These are phyloP conservation scores for Blastomyces parvus DNA, from an alignment of 2,329 filamentous ascomycete species.

Conservation along the genomic window DNA sequence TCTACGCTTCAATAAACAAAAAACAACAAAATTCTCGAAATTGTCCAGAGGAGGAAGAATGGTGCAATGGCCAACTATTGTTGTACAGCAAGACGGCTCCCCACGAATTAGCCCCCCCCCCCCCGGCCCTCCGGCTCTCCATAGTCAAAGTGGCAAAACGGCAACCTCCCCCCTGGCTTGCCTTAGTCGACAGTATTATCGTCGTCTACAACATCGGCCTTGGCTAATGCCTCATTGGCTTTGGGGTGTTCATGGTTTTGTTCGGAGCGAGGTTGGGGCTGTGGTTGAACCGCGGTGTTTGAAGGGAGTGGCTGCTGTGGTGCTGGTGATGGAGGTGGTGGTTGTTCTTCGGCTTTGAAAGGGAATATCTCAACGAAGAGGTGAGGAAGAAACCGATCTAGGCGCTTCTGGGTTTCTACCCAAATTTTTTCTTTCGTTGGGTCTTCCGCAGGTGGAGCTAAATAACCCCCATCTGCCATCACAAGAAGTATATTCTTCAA, in stretches of 20 bases:
- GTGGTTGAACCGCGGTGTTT: background rate
- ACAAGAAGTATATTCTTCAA: slow-evolving; percentile 94
- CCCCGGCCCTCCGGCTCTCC: too few relatives aligned
- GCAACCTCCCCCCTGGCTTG: background rate
- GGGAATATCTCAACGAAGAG: slow-evolving; percentile 53
- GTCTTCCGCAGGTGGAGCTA: slow-evolving; percentile 56
- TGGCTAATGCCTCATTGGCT: background rate
- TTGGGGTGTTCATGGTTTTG: background rate
- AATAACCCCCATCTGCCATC: slow-evolving; percentile 80
- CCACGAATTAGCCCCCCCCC: background rate
- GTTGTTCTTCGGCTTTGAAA: slow-evolving; percentile 1
- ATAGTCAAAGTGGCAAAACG: slow-evolving; percentile 3
- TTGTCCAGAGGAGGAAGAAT: background rate
- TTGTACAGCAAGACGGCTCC: background rate
- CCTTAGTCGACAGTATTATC: slow-evolving; percentile 4
- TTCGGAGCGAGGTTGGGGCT: background rate
- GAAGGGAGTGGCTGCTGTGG: background rate
- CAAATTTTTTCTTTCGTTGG: slow-evolving; percentile 46
- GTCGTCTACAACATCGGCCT: background rate
- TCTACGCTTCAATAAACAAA: background rate
- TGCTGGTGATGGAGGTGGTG: background rate
- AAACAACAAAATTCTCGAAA: background rate
- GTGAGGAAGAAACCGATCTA: slow-evolving; percentile 52
- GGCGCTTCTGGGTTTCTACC: slow-evolving; percentile 51
- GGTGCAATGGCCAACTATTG: background rate